These are phyloP conservation scores for thale cress (Arabidopsis thaliana) DNA, from an alignment of 345 rosid genomes.

Conservation along the genomic window DNA sequence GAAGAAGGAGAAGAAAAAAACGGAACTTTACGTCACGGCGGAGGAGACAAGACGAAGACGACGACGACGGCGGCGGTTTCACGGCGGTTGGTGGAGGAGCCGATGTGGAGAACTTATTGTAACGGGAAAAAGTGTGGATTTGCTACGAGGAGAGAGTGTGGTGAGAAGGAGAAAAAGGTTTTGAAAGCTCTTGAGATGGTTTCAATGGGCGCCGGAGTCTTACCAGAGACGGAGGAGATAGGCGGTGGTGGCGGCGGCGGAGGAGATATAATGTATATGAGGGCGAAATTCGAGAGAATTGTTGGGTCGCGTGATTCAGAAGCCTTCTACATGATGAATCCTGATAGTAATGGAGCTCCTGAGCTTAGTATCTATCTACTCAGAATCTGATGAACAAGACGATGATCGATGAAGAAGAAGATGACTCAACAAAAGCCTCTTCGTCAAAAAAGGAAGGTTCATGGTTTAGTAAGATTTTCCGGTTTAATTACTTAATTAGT, in stretches of 20 bases:
- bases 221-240: conserved; percentile 57
- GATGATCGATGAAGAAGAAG: neutral
- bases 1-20: conserved; percentile 22
- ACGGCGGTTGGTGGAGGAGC: conserved; percentile 80
- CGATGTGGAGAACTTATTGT: conserved; percentile 91
- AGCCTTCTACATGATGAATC: conserved; percentile 99
- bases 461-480: conserved; percentile 11
- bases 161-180: conserved; percentile 70
- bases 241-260: conserved; percentile 3
- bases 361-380: conserved; percentile 95
- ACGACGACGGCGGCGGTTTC: neutral
- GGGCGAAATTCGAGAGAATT: conserved; percentile 92
- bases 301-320: conserved; percentile 98
- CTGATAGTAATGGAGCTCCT: conserved; percentile 95
- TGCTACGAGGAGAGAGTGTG: conserved; percentile 79
- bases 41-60: conserved; percentile 42
- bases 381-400: conserved; percentile 59
- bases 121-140: conserved; percentile 93
- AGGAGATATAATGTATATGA: conserved; percentile 79
- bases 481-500: conserved; percentile 31
- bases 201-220: conserved; percentile 98
- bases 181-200: conserved; percentile 90
- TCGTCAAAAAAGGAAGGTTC: neutral
- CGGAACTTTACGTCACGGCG: conserved; percentile 17
- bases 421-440: conserved; percentile 6